Conservation (phyloP, 2,329 filamentous ascomycete genomes). For the Colletotrichum ledebouriae region DNA sequence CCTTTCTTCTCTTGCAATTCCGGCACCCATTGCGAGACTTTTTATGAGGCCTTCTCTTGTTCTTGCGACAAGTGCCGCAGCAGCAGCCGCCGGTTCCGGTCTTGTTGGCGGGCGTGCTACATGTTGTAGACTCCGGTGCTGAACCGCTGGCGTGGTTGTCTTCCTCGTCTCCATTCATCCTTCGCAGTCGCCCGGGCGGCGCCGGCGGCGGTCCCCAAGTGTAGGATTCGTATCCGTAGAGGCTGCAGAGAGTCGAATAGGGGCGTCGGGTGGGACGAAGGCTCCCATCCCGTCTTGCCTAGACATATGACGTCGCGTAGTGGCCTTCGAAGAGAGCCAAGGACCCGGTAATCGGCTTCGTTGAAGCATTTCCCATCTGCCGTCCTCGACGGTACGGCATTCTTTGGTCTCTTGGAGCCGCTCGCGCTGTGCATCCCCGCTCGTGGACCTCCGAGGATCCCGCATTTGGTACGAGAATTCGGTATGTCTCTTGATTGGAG, state of each 20-base stretch:
- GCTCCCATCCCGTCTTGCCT: constrained; percentile 12
- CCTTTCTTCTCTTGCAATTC: constrained; percentile 43
- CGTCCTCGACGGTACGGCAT: neutral
- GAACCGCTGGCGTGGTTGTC: neutral
- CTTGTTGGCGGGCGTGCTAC: neutral
- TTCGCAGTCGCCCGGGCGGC: constrained; percentile 9
- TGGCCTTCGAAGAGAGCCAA: neutral
- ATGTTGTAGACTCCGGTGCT: neutral
- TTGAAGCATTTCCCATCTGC: neutral
- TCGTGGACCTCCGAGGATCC: neutral
- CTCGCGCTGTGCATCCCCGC: neutral
- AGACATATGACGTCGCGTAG: constrained; percentile 10
- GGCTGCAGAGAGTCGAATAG: constrained; percentile 3
- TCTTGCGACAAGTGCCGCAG: constrained; percentile 32
- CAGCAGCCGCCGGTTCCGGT: constrained; percentile 16
- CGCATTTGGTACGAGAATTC: constrained; percentile 20
- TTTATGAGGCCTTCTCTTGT: constrained; percentile 36
- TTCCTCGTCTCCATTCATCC: constrained; percentile 15
- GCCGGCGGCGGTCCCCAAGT: neutral
- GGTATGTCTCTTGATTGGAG: constrained; percentile 5
- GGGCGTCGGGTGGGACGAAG: neutral
- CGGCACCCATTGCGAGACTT: constrained; percentile 44
- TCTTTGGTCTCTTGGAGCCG: neutral
- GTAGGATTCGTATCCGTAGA: neutral
- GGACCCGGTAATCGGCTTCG: constrained; percentile 10